A percentile compares a stretch with the other conserved stretches of the same genome.
Evolutionary conservation across 139 green algal species (phyloP).

Genomic region (Chlamydomonas sp.): DNA sequence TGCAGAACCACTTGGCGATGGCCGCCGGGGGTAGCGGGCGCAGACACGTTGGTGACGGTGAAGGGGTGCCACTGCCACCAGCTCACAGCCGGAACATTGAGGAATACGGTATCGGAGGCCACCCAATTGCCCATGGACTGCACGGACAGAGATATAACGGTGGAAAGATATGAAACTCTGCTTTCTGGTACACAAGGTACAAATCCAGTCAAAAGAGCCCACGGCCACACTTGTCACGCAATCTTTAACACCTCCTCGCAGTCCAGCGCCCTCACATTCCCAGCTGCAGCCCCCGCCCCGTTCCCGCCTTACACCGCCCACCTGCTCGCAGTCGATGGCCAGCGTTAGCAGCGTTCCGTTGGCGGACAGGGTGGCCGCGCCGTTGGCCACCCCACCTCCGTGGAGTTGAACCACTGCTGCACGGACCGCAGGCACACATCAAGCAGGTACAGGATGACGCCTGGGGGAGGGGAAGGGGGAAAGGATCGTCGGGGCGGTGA

Average conservation of each 20-base stretch:
- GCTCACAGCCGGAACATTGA: neutral
- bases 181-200: too few species aligned
- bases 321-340: neutral
- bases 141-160: neutral
- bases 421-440: neutral
- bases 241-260: too few species aligned
- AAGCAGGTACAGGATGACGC: neutral
- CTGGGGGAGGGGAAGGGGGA: neutral
- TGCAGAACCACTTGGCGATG: neutral
- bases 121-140: neutral
- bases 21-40: neutral
- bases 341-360: neutral
- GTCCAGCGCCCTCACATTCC: too few species aligned
- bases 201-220: too few species aligned
- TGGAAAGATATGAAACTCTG: neutral
- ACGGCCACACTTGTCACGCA: neutral
- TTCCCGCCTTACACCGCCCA: neutral
- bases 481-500: neutral
- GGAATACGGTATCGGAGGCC: neutral
- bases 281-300: too few species aligned
- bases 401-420: neutral
- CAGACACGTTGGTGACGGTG: neutral
- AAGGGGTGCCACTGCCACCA: constrained; percentile 2
- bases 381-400: neutral
- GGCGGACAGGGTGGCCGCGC: neutral